A percentile compares a stretch with the other conserved stretches of the same genome.
Evolutionary conservation across 371 early-diverging fungal genomes (phyloP).

Genomic region (Enteropsectra breve): DNA sequence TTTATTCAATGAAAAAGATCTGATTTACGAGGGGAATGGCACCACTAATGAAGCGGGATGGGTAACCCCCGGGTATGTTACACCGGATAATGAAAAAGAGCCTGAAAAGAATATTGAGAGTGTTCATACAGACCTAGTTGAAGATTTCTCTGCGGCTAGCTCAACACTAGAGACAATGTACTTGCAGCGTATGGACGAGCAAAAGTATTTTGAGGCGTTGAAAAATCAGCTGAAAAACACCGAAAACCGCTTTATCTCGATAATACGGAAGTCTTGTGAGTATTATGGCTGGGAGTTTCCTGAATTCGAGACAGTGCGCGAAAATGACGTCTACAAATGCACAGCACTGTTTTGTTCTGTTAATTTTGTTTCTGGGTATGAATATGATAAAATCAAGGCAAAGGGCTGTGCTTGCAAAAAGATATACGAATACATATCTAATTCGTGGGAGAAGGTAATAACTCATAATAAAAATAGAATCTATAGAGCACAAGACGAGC

Average conservation of each 20-base stretch:
- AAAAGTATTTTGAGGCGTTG: not conserved
- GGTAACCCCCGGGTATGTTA: no score
- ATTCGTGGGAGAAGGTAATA: constrained; percentile 1
- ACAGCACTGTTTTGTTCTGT: constrained; percentile 14
- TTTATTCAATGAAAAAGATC: no score
- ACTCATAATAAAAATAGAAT: no score
- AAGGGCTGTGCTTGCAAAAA: constrained; percentile 4
- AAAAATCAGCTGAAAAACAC: not conserved
- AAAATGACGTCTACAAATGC: constrained; percentile 23
- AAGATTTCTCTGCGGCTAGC: no score
- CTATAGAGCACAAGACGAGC: no score
- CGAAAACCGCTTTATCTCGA: not conserved
- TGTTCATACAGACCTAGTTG: no score
- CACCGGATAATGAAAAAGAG: no score
- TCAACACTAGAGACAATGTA: no score
- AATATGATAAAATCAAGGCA: constrained; percentile 3
- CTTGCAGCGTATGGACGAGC: no score
- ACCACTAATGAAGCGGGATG: no score
- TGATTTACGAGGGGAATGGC: no score
- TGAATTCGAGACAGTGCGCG: constrained; percentile 13
- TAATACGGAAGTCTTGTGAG: not conserved
- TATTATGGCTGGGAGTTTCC: not conserved
- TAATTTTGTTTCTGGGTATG: constrained; percentile 16
- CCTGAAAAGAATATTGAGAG: no score
- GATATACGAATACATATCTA: constrained; percentile 5